phyloP scores from a whole-genome alignment of 2,329 filamentous ascomycete genomes.

The Nectriaceae sp. region DNA sequence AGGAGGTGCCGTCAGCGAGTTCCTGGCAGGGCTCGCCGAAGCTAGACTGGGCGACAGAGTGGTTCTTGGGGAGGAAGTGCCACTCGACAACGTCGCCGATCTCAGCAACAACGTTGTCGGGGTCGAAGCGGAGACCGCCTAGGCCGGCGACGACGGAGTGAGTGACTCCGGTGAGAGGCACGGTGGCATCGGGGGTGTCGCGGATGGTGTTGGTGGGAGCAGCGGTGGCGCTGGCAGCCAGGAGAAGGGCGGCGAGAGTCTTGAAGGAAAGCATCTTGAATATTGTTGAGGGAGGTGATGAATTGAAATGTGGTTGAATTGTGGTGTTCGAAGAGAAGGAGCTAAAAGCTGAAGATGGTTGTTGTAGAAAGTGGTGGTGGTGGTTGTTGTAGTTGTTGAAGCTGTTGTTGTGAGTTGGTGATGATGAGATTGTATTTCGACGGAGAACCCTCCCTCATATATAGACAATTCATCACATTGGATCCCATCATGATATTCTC shows the following conservation, averaged over 20 bases:
- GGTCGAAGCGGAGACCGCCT: conserved; percentile 50
- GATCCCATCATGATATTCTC: not conserved
- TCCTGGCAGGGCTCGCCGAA: conserved; percentile 47
- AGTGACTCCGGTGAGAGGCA: conserved; percentile 40
- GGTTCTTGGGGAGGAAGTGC: conserved; percentile 54
- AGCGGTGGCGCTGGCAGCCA: conserved; percentile 32
- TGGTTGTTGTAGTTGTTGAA: not conserved
- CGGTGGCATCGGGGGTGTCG: conserved; percentile 34
- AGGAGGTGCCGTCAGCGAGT: conserved; percentile 37
- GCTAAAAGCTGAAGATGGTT: not conserved
- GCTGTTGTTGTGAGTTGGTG: conserved; percentile 8
- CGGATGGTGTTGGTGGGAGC: conserved; percentile 33
- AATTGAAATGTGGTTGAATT: conserved; percentile 2
- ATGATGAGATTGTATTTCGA: conserved; percentile 15
- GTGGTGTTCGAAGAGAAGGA: not conserved
- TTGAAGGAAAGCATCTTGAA: conserved; percentile 36
- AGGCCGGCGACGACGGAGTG: conserved; percentile 49
- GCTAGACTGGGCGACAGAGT: conserved; percentile 48
- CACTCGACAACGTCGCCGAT: conserved; percentile 55
- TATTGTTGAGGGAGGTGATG: not conserved
- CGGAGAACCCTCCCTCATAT: conserved; percentile 19
- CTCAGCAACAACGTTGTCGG: conserved; percentile 49
- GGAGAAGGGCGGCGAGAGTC: conserved; percentile 30
- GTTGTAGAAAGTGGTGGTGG: not conserved
- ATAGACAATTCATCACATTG: conserved; percentile 16